Evolutionary conservation across 352 stramenopile genomes (phyloP), one percentile per base, ranked within the genome.

Genomic region (Phytophthora idaei): DNA sequence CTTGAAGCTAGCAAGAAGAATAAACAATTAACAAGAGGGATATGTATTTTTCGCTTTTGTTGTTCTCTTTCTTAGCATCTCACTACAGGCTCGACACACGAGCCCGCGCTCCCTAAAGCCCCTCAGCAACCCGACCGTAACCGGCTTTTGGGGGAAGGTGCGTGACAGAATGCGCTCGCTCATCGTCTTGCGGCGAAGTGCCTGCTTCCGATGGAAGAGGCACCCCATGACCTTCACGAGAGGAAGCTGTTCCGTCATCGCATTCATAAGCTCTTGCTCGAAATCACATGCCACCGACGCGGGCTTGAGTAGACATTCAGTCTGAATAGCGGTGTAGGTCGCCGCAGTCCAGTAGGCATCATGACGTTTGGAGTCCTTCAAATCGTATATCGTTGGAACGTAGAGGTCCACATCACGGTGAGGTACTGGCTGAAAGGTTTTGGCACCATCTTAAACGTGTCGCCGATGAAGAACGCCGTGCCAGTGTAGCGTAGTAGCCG

Each of bases 191-290:
- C 34, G 34, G 21, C 21, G 1, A 39, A 39, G 34, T 3, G 34
- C 34, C 12, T 71, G 64, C 11, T 66, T 67, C 51, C 46, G 60
- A 49, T 21, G 61, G 44, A 44, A 63, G 57, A 67, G 46, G n/a
- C 46, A 67, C 6, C 57, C 64, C 0, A 67, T 44, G 5, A 67
- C 42, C 27, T 67, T 53, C 29, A 67, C 51, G 0, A 36, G 7
- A 2, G 57, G 51, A 17, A 71, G 63, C 21, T 64, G 45, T 9
- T 72, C 46, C 1, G 14, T 21, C 1, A 72, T 14, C 3, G 64
- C 21, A 21, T 21, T 21, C 4, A 67, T 60, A 5, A 67, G 57
- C 0, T 11, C 64, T 0, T 28, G 5, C 28, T 71, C 64, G 25
- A 71, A 72, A 31, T 67, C 37, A 29, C 51, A 63, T 2, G 42